phyloP scores from a whole-genome alignment of 257 asterid genomes.

The Solanum pennellii region DNA sequence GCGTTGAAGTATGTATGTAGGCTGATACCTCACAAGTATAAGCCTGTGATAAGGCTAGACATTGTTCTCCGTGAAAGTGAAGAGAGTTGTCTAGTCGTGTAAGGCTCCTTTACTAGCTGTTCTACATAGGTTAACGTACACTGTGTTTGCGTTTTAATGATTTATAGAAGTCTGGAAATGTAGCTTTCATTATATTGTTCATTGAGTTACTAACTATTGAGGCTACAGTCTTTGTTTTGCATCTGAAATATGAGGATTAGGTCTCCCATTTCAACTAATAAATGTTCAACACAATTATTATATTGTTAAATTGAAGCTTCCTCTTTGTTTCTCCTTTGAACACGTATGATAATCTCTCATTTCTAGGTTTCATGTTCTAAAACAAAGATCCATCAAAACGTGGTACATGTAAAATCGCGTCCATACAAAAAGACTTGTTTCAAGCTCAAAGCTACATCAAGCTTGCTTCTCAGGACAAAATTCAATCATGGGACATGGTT shows the following conservation, averaged over 20 bases:
- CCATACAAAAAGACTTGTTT: neutral
- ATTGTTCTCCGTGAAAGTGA: slow-evolving; percentile 59
- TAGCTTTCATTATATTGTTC: neutral
- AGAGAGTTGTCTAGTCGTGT: slow-evolving; percentile 33
- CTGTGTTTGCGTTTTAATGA: neutral
- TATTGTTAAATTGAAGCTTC: neutral
- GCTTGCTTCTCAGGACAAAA: neutral
- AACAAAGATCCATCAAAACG: neutral
- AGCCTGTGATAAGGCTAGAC: slow-evolving; percentile 80
- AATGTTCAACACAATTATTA: neutral
- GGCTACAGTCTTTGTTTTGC: neutral
- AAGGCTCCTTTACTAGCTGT: neutral
- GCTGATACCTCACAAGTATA: slow-evolving; percentile 60
- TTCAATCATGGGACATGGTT: slow-evolving; percentile 31
- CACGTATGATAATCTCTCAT: neutral
- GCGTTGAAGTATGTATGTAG: slow-evolving; percentile 34
- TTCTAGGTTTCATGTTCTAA: neutral
- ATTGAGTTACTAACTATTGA: neutral
- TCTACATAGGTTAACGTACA: neutral
- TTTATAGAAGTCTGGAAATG: neutral
- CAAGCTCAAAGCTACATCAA: neutral
- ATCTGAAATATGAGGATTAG: neutral
- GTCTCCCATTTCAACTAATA: neutral
- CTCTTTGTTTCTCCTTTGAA: neutral
- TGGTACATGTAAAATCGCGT: neutral